Evolutionary conservation across 73 alveolate species (phyloP).

Genomic region (Tetrahymena malaccensis): DNA sequence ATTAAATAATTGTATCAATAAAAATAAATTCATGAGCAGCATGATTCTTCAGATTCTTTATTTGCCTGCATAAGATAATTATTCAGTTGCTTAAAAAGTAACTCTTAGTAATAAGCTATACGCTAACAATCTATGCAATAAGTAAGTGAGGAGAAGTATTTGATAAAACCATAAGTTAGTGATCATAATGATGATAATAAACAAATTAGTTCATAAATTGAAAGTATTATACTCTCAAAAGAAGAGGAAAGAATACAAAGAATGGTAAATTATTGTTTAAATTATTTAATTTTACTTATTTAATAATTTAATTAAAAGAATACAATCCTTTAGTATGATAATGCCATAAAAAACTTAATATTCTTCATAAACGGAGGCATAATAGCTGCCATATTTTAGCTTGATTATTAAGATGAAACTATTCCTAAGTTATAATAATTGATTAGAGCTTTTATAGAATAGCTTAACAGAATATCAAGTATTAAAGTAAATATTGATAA

Average conservation of each 20-base stretch:
- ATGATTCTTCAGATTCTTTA: background rate
- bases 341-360: background rate
- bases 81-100: background rate
- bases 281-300: background rate
- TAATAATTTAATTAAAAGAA: background rate
- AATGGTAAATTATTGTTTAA: background rate
- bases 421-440: background rate
- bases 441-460: background rate
- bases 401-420: background rate
- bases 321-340: background rate
- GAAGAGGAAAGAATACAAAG: background rate
- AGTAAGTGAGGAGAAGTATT: background rate
- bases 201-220: no score
- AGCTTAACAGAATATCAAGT: background rate
- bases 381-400: background rate
- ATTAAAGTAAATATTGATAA: background rate
- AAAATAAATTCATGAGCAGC: no score
- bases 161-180: no score
- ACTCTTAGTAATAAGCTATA: no score
- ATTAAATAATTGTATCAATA: no score
- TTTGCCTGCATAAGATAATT: no score
- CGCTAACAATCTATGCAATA: no score
- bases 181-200: no score
- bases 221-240: no score
- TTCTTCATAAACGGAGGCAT: background rate